Evolutionary conservation across 192 early-diverging fungal species (phyloP).

Genomic region (Coemansia sp.): DNA sequence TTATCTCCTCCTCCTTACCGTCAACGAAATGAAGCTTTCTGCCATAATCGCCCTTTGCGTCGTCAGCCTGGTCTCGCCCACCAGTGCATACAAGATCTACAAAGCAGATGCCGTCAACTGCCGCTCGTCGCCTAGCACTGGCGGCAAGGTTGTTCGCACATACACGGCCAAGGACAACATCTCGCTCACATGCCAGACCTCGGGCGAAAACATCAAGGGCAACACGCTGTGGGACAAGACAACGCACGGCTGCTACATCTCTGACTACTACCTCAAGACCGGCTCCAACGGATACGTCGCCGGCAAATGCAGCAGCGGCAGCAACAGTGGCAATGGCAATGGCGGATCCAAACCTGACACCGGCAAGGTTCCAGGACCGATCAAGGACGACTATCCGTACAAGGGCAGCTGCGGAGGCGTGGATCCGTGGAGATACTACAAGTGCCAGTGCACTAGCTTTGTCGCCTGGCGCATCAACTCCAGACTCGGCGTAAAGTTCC

Average conservation of each 20-base stretch:
- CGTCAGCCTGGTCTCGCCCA: conserved; percentile 9
- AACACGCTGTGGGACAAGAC: conserved; percentile 49
- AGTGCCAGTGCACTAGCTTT: conserved; percentile 12
- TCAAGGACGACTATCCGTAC: conserved; percentile 47
- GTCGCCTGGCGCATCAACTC: conserved; percentile 49
- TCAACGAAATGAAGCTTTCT: conserved; percentile 11
- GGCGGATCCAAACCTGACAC: conserved; percentile 2
- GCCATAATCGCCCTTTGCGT: conserved; percentile 9
- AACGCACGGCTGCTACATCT: conserved; percentile 42
- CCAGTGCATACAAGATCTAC: conserved; percentile 21
- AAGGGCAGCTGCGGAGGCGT: conserved; percentile 25
- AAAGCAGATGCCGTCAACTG: conserved; percentile 11
- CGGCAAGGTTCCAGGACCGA: conserved; percentile 30
- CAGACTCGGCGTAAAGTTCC: conserved; percentile 37
- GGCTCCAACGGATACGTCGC: conserved; percentile 29
- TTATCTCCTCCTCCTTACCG: too few species aligned
- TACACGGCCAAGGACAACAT: conserved; percentile 4
- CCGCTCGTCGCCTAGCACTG: conserved; percentile 13
- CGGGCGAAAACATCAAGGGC: conserved; percentile 29
- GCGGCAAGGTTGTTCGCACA: conserved; percentile 1
- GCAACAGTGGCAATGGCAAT: not conserved
- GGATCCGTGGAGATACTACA: conserved; percentile 41
- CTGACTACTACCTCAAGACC: conserved; percentile 50
- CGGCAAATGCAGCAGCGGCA: conserved; percentile 9
- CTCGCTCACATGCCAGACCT: conserved; percentile 32